phyloP scores from a whole-genome alignment of 768 basidiomycete genomes.

The Austroboletus eburneus region DNA sequence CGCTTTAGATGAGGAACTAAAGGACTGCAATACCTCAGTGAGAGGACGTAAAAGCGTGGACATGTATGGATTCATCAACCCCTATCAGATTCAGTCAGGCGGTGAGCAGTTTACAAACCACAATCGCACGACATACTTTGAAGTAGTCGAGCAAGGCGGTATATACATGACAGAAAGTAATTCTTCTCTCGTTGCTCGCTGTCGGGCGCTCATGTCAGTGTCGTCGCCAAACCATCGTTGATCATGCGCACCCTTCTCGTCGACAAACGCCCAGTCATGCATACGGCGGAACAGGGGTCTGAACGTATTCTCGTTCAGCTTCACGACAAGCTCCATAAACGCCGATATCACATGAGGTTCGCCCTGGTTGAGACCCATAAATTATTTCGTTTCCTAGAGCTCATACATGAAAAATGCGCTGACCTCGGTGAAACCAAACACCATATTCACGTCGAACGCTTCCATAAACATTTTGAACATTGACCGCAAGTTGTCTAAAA shows the following conservation, averaged over 20 bases:
- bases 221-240: background rate
- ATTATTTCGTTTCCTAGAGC: background rate
- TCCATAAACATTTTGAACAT: constrained; percentile 79
- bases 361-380: constrained; percentile 35
- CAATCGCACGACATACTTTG: constrained; percentile 51
- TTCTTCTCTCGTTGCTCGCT: constrained; percentile 45
- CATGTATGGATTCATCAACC: constrained; percentile 90
- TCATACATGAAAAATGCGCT: background rate
- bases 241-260: constrained; percentile 40
- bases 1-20: constrained; percentile 26
- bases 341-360: constrained; percentile 56
- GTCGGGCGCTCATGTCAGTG: background rate
- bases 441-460: constrained; percentile 56
- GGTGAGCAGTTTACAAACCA: background rate
- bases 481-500: constrained; percentile 61
- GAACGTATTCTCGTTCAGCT: constrained; percentile 90
- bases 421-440: constrained; percentile 29
- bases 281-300: constrained; percentile 85
- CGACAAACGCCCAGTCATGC: constrained; percentile 91
- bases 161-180: constrained; percentile 75
- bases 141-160: constrained; percentile 77
- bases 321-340: constrained; percentile 86
- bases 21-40: constrained; percentile 55
- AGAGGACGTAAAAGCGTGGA: constrained; percentile 68
- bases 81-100: constrained; percentile 36